phyloP scores from a whole-genome alignment of 2,329 filamentous ascomycete species.

The Scopulariopsis brevicaulis region DNA sequence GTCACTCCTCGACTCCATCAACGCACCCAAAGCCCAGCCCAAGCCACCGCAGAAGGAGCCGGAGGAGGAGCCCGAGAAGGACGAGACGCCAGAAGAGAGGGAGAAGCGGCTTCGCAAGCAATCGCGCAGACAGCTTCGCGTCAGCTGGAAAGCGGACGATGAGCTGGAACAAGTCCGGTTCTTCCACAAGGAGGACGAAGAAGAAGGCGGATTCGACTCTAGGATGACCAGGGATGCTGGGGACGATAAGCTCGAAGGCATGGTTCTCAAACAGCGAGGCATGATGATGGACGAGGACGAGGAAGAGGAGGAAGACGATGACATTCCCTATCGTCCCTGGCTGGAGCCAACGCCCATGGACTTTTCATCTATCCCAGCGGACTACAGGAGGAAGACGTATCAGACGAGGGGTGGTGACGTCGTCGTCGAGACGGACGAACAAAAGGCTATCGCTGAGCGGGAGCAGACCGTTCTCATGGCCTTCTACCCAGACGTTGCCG shows the following conservation, averaged over 20 bases:
- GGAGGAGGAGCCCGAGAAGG: constrained; percentile 32
- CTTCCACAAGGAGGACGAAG: constrained; percentile 61
- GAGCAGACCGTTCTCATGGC: constrained; percentile 50
- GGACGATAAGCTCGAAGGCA: constrained; percentile 63
- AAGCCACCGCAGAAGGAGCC: constrained; percentile 33
- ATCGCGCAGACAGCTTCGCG: constrained; percentile 55
- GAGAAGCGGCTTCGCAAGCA: constrained; percentile 61
- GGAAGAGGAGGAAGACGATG: constrained; percentile 48
- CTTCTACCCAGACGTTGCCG: constrained; percentile 40
- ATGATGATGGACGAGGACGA: constrained; percentile 35
- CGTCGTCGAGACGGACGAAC: constrained; percentile 40
- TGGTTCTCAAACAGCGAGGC: constrained; percentile 49
- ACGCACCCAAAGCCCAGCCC: constrained; percentile 25
- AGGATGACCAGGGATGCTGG: constrained; percentile 62
- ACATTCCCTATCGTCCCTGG: constrained; percentile 41
- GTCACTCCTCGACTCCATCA: constrained; percentile 39
- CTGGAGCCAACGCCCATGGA: constrained; percentile 32
- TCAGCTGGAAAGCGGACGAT: constrained; percentile 58
- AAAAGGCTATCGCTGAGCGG: constrained; percentile 41
- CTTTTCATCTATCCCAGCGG: constrained; percentile 32
- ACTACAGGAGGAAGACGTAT: constrained; percentile 34
- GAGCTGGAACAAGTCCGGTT: constrained; percentile 55
- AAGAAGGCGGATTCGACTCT: constrained; percentile 55
- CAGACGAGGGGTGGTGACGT: constrained; percentile 41
- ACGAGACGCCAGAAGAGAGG: constrained; percentile 58